These are phyloP conservation scores for Brassica balearica DNA, from an alignment of 441 rosid genomes.

Conservation along the genomic window DNA sequence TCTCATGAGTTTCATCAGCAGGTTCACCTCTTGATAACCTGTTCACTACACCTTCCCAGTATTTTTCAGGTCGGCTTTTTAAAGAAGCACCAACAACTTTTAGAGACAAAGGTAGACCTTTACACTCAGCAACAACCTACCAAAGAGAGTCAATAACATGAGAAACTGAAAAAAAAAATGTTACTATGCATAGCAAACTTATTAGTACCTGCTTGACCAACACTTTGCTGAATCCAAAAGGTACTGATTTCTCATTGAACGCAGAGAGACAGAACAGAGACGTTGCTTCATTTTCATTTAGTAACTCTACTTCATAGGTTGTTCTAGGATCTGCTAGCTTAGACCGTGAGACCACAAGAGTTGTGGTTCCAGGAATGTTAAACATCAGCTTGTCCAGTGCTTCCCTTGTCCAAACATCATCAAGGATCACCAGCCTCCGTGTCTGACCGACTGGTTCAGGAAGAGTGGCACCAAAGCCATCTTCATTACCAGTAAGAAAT, in stretches of 20 bases:
- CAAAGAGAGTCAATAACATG: slow-evolving; percentile 28
- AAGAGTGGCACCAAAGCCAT: slow-evolving; percentile 26
- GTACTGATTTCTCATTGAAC: slow-evolving; percentile 66
- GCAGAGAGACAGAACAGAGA: slow-evolving; percentile 78
- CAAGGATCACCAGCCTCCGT: slow-evolving; percentile 62
- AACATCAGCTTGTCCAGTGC: slow-evolving; percentile 65
- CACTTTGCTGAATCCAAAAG: slow-evolving; percentile 51
- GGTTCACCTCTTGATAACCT: slow-evolving; percentile 73
- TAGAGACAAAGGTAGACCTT: slow-evolving; percentile 86
- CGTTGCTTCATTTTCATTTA: slow-evolving; percentile 64
- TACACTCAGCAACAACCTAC: slow-evolving; percentile 78
- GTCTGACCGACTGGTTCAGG: slow-evolving; percentile 47
- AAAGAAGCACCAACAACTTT: slow-evolving; percentile 87
- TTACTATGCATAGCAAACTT: background rate
- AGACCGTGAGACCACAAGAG: slow-evolving; percentile 78
- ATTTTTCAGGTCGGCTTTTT: slow-evolving; percentile 59
- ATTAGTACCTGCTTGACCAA: slow-evolving; percentile 75
- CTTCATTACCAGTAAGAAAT: slow-evolving; percentile 51
- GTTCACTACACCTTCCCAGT: slow-evolving; percentile 69
- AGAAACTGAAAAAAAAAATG: background rate
- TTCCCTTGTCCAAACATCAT: slow-evolving; percentile 78
- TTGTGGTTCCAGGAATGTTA: slow-evolving; percentile 57
- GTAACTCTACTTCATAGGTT: slow-evolving; percentile 63
- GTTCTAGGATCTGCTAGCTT: slow-evolving; percentile 50
- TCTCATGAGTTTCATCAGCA: slow-evolving; percentile 68